Conservation (phyloP, 768 basidiomycete species). For the Albatrellus ellisii region DNA sequence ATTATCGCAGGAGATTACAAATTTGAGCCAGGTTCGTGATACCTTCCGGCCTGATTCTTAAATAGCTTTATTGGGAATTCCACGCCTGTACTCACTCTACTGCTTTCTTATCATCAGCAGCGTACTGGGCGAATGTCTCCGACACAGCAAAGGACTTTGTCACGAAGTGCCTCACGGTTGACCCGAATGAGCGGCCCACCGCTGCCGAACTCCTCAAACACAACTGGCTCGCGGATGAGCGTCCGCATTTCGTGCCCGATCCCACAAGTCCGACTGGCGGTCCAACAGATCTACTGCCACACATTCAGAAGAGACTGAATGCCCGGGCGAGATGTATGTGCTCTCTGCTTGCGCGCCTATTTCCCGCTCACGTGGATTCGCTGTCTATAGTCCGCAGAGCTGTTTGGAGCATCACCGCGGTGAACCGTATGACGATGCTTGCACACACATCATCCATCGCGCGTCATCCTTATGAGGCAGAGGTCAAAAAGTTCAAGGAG, state of each 20-base stretch:
- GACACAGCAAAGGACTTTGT: constrained; percentile 79
- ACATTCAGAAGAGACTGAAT: constrained; percentile 83
- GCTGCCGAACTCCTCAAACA: constrained; percentile 64
- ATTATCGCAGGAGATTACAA: constrained; percentile 90
- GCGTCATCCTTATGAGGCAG: constrained; percentile 38
- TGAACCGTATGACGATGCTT: constrained; percentile 64
- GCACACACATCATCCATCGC: constrained; percentile 30
- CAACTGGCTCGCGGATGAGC: constrained; percentile 61
- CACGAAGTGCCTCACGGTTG: constrained; percentile 66
- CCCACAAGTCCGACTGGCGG: constrained; percentile 40
- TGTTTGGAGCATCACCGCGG: constrained; percentile 74
- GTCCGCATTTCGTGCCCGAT: constrained; percentile 61
- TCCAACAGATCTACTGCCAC: constrained; percentile 72
- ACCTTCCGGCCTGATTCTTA: neutral
- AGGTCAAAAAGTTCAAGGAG: constrained; percentile 59
- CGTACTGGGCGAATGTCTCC: constrained; percentile 83
- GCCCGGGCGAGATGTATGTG: constrained; percentile 33
- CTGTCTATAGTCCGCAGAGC: constrained; percentile 66
- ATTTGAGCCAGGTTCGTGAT: constrained; percentile 58
- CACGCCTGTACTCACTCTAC: neutral
- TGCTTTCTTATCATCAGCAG: constrained; percentile 27
- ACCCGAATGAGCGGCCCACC: constrained; percentile 71
- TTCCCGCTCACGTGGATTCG: neutral
- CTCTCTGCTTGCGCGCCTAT: neutral
- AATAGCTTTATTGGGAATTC: too few relatives aligned